Percentiles rank a stretch among this genome's conserved stretches.
These are phyloP conservation scores for Prosopis cineraria DNA, from an alignment of 306 rosid species.

Conservation along the genomic window DNA sequence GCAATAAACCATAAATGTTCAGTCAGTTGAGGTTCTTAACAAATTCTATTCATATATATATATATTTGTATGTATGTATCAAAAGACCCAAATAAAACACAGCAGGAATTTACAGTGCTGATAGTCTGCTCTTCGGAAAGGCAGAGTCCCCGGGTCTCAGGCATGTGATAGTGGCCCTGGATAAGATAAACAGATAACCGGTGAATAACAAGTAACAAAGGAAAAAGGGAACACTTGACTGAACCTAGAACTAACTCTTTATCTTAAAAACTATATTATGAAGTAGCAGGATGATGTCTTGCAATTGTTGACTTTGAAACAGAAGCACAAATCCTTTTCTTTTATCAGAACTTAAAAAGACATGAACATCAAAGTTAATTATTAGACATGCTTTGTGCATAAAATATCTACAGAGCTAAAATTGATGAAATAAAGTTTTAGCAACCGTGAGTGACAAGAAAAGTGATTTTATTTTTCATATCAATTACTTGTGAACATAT, in stretches of 20 bases:
- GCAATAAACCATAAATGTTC: slow-evolving; percentile 52
- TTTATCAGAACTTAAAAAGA: background rate
- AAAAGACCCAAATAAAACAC: background rate
- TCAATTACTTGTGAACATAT: background rate
- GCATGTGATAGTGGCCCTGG: slow-evolving; percentile 65
- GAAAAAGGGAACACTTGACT: background rate
- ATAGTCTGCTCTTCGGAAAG: slow-evolving; percentile 55
- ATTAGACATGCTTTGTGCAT: slow-evolving; percentile 12
- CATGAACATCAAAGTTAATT: background rate
- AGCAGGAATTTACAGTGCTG: slow-evolving; percentile 43
- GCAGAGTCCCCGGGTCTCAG: slow-evolving; percentile 62
- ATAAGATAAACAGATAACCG: slow-evolving; percentile 23
- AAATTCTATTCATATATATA: background rate
- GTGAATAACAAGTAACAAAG: background rate
- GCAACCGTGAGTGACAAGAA: background rate
- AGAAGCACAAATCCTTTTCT: background rate
- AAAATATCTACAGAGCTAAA: slow-evolving; percentile 7
- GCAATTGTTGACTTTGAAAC: background rate
- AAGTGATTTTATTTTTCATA: background rate
- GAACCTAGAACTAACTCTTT: slow-evolving; percentile 23
- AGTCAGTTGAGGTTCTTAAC: background rate
- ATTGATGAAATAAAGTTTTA: background rate
- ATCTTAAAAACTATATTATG: slow-evolving; percentile 13
- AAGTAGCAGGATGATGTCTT: slow-evolving; percentile 6
- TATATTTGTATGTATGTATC: too few species aligned